These are phyloP conservation scores for Zymoseptoria crescenta DNA, from an alignment of 2,329 filamentous ascomycete species.

Conservation along the genomic window DNA sequence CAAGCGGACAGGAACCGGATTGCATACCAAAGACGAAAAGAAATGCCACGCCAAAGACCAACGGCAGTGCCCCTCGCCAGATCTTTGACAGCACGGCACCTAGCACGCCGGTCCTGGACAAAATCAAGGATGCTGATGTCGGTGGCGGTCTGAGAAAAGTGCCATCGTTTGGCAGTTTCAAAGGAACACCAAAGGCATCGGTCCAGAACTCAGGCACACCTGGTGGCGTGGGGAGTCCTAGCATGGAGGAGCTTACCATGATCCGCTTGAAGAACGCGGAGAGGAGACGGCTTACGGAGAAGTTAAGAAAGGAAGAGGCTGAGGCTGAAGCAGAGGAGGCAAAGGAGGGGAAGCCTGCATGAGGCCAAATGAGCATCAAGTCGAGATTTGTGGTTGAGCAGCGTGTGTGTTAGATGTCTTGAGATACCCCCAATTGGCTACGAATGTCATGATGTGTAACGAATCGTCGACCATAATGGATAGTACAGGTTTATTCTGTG, in stretches of 20 bases:
- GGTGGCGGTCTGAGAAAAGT: constrained; percentile 25
- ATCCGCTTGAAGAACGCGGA: constrained; percentile 40
- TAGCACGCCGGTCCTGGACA: constrained; percentile 4
- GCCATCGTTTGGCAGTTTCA: constrained; percentile 38
- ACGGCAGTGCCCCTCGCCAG: not conserved
- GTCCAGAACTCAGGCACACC: constrained; percentile 5
- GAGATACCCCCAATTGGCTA: not conserved
- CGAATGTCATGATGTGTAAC: not conserved
- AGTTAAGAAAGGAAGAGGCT: constrained; percentile 35
- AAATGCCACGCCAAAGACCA: not conserved
- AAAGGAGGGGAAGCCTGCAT: not conserved
- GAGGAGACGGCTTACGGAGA: constrained; percentile 37
- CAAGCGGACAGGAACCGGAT: constrained; percentile 46
- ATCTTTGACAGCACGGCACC: not conserved
- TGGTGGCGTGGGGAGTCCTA: constrained; percentile 25
- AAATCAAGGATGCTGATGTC: constrained; percentile 4
- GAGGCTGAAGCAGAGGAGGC: constrained; percentile 2
- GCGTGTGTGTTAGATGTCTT: not conserved
- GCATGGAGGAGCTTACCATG: constrained; percentile 36
- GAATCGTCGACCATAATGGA: not conserved
- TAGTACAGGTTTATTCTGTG: no score
- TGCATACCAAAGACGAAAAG: constrained; percentile 20
- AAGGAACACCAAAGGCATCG: constrained; percentile 21
- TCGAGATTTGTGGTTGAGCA: no score
- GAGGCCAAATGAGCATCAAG: not conserved